Conservation (phyloP, 345 rosid species). For the Erodium maritimum region DNA sequence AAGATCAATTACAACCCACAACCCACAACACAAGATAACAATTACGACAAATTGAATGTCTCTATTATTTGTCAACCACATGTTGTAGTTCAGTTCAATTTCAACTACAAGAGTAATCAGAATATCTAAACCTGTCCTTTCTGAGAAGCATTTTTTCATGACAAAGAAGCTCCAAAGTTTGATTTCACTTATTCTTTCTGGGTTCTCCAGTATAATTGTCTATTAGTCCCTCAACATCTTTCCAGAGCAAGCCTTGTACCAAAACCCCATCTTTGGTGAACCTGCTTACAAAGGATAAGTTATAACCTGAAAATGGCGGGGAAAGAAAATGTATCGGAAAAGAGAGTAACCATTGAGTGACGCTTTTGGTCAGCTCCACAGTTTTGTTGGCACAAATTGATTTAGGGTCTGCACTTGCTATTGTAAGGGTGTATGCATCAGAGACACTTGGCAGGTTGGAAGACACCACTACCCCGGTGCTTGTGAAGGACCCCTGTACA, state of each 20-base stretch:
- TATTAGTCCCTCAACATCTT: slow-evolving; percentile 54
- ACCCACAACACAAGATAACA: no score
- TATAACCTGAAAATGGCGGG: neutral
- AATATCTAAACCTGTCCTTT: no score
- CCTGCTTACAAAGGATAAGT: slow-evolving; percentile 23
- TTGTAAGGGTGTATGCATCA: slow-evolving; percentile 53
- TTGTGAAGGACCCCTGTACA: slow-evolving; percentile 64
- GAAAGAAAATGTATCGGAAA: neutral
- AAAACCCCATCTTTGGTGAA: slow-evolving; percentile 70
- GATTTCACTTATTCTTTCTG: slow-evolving; percentile 62
- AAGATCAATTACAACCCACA: no score
- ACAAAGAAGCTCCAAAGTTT: no score
- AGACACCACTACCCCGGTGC: slow-evolving; percentile 74
- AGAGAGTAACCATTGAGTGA: slow-evolving; percentile 55
- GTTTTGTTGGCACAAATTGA: slow-evolving; percentile 74
- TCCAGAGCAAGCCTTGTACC: slow-evolving; percentile 76
- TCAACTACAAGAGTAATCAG: no score
- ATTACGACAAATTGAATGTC: no score
- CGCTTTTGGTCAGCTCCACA: slow-evolving; percentile 57
- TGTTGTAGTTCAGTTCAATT: no score
- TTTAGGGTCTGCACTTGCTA: slow-evolving; percentile 71
- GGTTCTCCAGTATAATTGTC: slow-evolving; percentile 47
- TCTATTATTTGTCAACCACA: no score
- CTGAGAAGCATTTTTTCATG: no score
- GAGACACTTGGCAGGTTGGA: slow-evolving; percentile 78